Evolutionary conservation across 306 rosid species (phyloP).

Genomic region (Gleditsia sinensis): DNA sequence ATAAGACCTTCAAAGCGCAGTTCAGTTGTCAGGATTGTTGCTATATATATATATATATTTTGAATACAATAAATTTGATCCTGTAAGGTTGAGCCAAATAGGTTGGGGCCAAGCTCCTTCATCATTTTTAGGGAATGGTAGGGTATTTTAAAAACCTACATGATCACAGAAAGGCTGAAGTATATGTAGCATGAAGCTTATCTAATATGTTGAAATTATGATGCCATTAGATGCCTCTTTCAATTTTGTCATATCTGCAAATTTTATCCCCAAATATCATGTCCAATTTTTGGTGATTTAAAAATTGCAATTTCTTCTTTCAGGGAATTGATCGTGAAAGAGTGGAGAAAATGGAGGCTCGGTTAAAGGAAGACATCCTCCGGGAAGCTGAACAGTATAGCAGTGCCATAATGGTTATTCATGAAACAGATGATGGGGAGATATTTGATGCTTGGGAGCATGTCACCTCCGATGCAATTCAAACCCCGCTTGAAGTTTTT

Average conservation of each 20-base stretch:
- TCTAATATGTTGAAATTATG: constrained; percentile 11
- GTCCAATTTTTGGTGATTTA: constrained; percentile 34
- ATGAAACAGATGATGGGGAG: constrained; percentile 80
- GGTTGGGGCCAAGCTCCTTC: not conserved
- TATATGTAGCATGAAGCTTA: not conserved
- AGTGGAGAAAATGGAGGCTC: constrained; percentile 93
- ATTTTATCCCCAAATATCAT: not conserved
- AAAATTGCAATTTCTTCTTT: constrained; percentile 31
- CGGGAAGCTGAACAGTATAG: constrained; percentile 79
- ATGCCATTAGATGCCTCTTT: not conserved
- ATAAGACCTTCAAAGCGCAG: not conserved
- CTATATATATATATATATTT: not conserved
- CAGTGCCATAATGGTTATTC: constrained; percentile 90
- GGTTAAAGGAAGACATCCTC: constrained; percentile 80
- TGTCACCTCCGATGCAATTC: constrained; percentile 63
- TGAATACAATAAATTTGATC: not conserved
- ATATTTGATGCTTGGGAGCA: constrained; percentile 91
- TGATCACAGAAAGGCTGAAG: constrained; percentile 17
- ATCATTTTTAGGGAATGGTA: not conserved
- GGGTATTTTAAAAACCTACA: not conserved
- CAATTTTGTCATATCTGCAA: constrained; percentile 10
- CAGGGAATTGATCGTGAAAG: constrained; percentile 90
- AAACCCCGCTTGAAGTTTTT: constrained; percentile 92
- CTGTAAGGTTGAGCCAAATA: not conserved
- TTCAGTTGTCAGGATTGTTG: not conserved